Base-by-base conservation (phyloP, 345 rosid genomes). In the Nasturtium officinale region DNA sequence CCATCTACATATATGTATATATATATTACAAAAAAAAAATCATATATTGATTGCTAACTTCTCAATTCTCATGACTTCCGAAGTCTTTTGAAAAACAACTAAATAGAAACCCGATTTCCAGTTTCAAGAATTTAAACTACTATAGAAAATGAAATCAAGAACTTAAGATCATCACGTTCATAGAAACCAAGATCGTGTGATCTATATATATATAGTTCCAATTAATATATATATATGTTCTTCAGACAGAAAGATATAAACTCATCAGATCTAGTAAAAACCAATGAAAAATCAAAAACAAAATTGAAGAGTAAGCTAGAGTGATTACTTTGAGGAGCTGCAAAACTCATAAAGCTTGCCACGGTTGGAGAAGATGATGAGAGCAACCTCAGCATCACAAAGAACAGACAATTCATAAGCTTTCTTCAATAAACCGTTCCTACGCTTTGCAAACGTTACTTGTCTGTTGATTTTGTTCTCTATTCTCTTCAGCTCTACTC, bases 381-480 rank as follows among this genome's bases (percentile, higher is more conserved):
- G 94, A 71, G 98, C 98, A 63, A 90, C 96, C 74, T 93, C 96
- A 60, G 98, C 98, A 86, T 92, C 98, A 61, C 98, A 92, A 4
- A 92, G 88, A 42, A 93, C 94, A 55, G 98, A 93, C 40, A 94
- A 78, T 78, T 94, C 98, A 52, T 94, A 91, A 69, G 98, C 97
- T 85, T 94, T 94, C 91, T 94, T 94, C 85, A 94, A 73, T 82
- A 94, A 59, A 42, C 97, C 98, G 77, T 91, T 91, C 72, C 98
- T 89, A 62, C 98, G 89, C 84, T 94, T 94, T 3, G 98, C 91
- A 80, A 94, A 94, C 1, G 98, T 94, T 59, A 94, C 98, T 82
- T 94, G 98, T 83, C 98, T 89, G 91, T 93, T 93, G 83, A 93
- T 93, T 85, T 93, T 90, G 90, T 94, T 94, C 88, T 94, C 98